Percentiles rank a stretch among this genome's conserved stretches.
Evolutionary conservation across 1,139 yeast genomes (phyloP).

Genomic region (Yamadazyma dendronema): DNA sequence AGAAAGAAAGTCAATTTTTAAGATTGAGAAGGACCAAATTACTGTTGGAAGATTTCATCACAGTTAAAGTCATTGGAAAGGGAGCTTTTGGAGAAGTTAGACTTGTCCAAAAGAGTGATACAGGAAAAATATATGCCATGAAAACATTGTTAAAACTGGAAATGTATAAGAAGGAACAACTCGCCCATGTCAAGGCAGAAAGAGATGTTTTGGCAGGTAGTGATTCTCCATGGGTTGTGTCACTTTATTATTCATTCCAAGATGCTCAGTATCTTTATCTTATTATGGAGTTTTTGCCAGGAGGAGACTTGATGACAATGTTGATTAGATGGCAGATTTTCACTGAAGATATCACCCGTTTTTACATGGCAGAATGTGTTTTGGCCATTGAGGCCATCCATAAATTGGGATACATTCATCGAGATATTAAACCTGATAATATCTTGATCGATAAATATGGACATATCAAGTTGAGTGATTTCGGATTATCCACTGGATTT

Average conservation of each 20-base stretch:
- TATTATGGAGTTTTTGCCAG: conserved; percentile 83
- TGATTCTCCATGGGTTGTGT: conserved; percentile 86
- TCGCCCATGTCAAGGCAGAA: conserved; percentile 84
- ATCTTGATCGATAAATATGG: conserved; percentile 78
- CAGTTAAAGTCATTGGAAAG: conserved; percentile 81
- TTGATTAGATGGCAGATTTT: conserved; percentile 82
- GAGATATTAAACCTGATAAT: conserved; percentile 80
- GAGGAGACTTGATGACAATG: conserved; percentile 88
- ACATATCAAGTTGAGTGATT: conserved; percentile 74
- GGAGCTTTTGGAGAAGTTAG: conserved; percentile 88
- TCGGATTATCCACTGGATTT: conserved; percentile 83
- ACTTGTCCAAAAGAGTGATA: conserved; percentile 76
- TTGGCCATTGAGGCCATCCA: conserved; percentile 82
- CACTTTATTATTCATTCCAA: conserved; percentile 77
- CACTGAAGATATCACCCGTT: conserved; percentile 80
- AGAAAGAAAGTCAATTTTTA: conserved; percentile 74
- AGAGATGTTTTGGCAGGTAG: conserved; percentile 84
- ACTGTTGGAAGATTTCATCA: conserved; percentile 69
- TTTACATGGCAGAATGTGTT: conserved; percentile 86
- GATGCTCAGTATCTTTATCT: conserved; percentile 72
- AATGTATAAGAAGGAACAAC: conserved; percentile 80
- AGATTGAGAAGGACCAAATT: conserved; percentile 74
- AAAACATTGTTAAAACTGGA: conserved; percentile 74
- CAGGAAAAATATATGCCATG: conserved; percentile 85
- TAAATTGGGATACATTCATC: conserved; percentile 74